A percentile compares a stretch with the other conserved stretches of the same genome.
Conservation (phyloP, 495 filamentous ascomycete genomes). For the Peziza echinospora region DNA sequence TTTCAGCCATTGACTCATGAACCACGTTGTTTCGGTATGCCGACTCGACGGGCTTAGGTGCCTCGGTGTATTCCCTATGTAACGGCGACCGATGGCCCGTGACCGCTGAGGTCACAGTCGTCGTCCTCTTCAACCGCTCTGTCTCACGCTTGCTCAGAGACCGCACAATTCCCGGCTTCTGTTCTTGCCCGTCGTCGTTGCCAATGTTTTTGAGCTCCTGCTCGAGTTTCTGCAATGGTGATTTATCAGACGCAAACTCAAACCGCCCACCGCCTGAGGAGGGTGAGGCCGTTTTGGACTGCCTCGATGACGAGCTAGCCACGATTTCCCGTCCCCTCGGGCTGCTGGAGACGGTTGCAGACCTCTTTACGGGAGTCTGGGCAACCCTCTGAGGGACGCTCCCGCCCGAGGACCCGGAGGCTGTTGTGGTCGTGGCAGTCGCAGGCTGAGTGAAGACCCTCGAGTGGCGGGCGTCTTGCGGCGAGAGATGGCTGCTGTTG, state of each 20-base stretch:
- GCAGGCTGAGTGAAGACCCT: background rate
- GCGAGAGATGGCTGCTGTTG: background rate
- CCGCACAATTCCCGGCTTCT: slow-evolving; percentile 12
- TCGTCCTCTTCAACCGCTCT: slow-evolving; percentile 10
- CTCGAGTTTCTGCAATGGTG: slow-evolving; percentile 81
- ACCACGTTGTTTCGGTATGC: background rate
- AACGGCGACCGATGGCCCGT: background rate
- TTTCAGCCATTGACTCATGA: background rate
- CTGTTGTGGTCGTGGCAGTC: background rate
- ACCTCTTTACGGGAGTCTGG: background rate
- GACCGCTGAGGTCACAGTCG: slow-evolving; percentile 14
- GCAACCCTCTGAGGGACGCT: background rate
- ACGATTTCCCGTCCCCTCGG: background rate
- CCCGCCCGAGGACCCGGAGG: background rate
- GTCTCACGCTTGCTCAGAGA: slow-evolving; percentile 16
- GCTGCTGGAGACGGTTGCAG: background rate
- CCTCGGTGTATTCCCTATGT: background rate
- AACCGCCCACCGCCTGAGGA: background rate
- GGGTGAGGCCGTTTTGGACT: slow-evolving; percentile 15
- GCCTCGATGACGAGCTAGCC: background rate
- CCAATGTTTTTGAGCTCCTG: slow-evolving; percentile 68
- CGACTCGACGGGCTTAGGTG: too few species aligned
- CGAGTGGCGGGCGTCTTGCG: background rate
- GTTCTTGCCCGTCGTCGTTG: slow-evolving; percentile 64
- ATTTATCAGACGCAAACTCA: slow-evolving; percentile 39